These are phyloP conservation scores for Mortierella sp. DNA, from an alignment of 371 early-diverging fungal genomes.

Conservation along the genomic window DNA sequence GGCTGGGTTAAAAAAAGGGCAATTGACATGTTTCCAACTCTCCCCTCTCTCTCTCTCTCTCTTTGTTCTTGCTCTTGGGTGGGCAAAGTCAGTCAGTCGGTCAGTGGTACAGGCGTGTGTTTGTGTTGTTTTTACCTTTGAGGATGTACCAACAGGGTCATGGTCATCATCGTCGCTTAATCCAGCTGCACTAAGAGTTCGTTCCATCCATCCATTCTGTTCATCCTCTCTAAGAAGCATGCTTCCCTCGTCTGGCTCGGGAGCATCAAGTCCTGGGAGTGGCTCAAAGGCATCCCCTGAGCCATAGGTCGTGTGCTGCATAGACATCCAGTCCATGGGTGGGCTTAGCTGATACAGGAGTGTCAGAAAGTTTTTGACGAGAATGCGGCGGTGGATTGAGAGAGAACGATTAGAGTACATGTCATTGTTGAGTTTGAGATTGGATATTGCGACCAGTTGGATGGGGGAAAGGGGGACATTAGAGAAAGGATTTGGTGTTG, in stretches of 20 bases:
- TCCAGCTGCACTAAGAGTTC: constrained; percentile 44
- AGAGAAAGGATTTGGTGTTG: not conserved
- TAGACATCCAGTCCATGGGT: constrained; percentile 28
- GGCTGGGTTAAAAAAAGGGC: too few species aligned
- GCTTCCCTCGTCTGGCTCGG: constrained; percentile 6
- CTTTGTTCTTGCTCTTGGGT: too few species aligned
- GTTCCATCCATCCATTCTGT: constrained; percentile 52
- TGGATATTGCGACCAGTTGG: constrained; percentile 33
- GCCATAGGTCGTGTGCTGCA: not conserved
- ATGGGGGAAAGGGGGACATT: constrained; percentile 4
- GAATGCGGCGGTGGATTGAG: constrained; percentile 33
- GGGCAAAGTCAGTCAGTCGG: too few species aligned
- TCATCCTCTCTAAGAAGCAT: constrained; percentile 35
- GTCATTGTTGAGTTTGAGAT: constrained; percentile 40
- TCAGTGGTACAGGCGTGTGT: too few species aligned
- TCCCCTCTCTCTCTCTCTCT: too few species aligned
- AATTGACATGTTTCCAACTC: too few species aligned
- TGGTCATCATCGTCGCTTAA: constrained; percentile 23
- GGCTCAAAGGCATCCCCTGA: constrained; percentile 1
- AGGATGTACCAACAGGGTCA: not conserved
- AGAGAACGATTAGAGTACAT: constrained; percentile 28
- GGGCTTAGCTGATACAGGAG: constrained; percentile 35
- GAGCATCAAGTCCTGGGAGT: not conserved
- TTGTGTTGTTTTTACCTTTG: not conserved
- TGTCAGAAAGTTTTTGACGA: constrained; percentile 44